Evolutionary conservation across 2,329 filamentous ascomycete species (phyloP).

Genomic region (Aspergillus jensenii): DNA sequence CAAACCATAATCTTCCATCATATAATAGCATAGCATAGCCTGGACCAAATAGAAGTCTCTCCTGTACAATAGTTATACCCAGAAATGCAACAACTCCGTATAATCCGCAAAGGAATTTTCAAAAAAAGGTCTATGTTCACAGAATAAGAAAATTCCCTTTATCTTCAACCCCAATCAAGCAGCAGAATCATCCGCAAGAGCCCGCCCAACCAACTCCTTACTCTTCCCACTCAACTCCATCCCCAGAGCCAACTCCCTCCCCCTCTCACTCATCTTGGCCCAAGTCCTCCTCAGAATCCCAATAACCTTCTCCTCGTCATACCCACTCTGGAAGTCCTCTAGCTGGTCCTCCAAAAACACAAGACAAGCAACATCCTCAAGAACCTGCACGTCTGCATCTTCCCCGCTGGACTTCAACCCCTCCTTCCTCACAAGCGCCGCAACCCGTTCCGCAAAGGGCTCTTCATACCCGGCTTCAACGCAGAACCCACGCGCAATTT

Average conservation of each 20-base stretch:
- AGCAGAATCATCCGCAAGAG: conserved; percentile 45
- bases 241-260: conserved; percentile 63
- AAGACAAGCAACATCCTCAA: conserved; percentile 84
- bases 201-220: conserved; percentile 62
- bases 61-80: conserved; percentile 4
- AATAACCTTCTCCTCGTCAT: conserved; percentile 71
- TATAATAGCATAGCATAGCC: background rate
- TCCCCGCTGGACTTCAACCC: conserved; percentile 54
- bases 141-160: background rate
- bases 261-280: conserved; percentile 69
- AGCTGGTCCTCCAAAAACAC: conserved; percentile 88
- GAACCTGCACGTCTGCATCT: conserved; percentile 59
- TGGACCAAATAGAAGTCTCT: background rate
- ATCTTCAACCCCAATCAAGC: background rate
- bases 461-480: conserved; percentile 49
- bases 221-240: conserved; percentile 66
- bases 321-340: conserved; percentile 71
- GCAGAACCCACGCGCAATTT: conserved; percentile 58
- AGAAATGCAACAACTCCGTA: background rate
- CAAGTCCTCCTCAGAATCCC: conserved; percentile 71
- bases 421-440: conserved; percentile 75
- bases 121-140: background rate
- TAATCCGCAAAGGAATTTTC: too few relatives aligned
- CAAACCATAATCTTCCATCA: background rate
- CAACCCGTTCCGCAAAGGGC: conserved; percentile 62